Percentiles rank a stretch among this genome's conserved stretches.
phyloP scores from a whole-genome alignment of 179 eudicot genomes.

The Camellia oleifera region DNA sequence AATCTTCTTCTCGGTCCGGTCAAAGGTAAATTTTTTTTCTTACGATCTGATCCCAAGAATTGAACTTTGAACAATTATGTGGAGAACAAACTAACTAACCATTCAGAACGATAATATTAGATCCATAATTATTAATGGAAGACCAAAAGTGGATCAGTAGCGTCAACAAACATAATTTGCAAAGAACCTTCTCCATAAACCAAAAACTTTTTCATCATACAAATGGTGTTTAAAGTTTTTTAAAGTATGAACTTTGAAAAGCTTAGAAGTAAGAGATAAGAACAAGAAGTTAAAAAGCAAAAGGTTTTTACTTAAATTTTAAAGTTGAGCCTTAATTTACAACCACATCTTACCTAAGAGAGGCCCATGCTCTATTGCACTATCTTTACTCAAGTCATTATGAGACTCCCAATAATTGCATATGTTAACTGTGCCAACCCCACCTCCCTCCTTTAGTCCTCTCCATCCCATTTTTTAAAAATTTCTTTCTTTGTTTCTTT shows the following conservation, averaged over 20 bases:
- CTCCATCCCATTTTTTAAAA: background rate
- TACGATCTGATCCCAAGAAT: too few relatives aligned
- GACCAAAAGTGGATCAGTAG: background rate
- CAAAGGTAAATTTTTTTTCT: too few relatives aligned
- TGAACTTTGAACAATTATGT: too few relatives aligned
- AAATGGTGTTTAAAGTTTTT: background rate
- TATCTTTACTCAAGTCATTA: background rate
- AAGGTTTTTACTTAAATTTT: background rate
- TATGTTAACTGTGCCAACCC: conserved; percentile 1
- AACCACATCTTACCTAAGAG: background rate
- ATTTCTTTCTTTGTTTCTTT: too few relatives aligned
- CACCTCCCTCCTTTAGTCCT: background rate
- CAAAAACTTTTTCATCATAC: background rate
- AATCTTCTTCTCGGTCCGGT: too few relatives aligned
- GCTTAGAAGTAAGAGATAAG: background rate
- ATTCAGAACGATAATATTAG: background rate
- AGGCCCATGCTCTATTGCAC: background rate
- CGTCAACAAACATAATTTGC: background rate
- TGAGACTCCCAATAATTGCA: conserved; percentile 15
- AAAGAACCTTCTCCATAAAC: conserved; percentile 18
- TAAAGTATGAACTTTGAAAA: conserved; percentile 4
- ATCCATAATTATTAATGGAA: background rate
- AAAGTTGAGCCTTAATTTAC: background rate
- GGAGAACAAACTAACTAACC: too few relatives aligned
- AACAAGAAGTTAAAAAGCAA: background rate